A percentile compares a stretch with the other conserved stretches of the same genome.
Conservation (phyloP, 768 basidiomycete species). For the Tricholoma furcatifolium region DNA sequence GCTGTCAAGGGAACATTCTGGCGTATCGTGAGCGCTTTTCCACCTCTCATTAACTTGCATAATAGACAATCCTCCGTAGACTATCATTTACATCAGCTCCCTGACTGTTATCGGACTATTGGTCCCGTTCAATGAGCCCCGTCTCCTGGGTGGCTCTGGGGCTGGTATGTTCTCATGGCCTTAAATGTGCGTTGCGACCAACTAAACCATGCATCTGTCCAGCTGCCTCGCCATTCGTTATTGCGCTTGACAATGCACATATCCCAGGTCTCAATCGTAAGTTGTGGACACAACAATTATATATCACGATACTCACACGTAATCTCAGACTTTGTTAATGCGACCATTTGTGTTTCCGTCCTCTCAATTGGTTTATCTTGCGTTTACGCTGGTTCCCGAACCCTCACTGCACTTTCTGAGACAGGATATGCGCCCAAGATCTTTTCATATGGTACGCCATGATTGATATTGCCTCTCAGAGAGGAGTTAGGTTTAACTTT, state of each 20-base stretch:
- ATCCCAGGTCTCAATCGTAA: conserved; percentile 42
- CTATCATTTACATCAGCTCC: conserved; percentile 43
- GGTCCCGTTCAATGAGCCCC: conserved; percentile 34
- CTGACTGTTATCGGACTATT: conserved; percentile 42
- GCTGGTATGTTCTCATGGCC: conserved; percentile 21
- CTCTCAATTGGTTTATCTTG: conserved; percentile 45
- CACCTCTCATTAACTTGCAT: background rate
- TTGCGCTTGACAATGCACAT: conserved; percentile 36
- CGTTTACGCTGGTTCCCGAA: conserved; percentile 46
- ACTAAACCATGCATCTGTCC: background rate
- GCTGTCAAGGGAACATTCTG: conserved; percentile 50
- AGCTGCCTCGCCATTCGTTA: conserved; percentile 46
- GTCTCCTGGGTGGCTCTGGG: conserved; percentile 36
- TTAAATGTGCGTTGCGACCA: background rate
- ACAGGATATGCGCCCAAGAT: conserved; percentile 46
- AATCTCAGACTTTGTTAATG: conserved; percentile 36
- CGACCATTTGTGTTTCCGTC: conserved; percentile 44
- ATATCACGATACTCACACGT: background rate
- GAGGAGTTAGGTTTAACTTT: background rate
- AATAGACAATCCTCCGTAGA: conserved; percentile 21
- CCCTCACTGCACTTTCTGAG: conserved; percentile 44
- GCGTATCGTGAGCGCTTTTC: conserved; percentile 37
- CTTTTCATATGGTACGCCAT: conserved; percentile 34
- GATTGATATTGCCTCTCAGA: background rate
- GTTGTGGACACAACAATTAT: background rate